Base-by-base conservation (phyloP, 495 filamentous ascomycete species). In the Stereocaulon alpinum region DNA sequence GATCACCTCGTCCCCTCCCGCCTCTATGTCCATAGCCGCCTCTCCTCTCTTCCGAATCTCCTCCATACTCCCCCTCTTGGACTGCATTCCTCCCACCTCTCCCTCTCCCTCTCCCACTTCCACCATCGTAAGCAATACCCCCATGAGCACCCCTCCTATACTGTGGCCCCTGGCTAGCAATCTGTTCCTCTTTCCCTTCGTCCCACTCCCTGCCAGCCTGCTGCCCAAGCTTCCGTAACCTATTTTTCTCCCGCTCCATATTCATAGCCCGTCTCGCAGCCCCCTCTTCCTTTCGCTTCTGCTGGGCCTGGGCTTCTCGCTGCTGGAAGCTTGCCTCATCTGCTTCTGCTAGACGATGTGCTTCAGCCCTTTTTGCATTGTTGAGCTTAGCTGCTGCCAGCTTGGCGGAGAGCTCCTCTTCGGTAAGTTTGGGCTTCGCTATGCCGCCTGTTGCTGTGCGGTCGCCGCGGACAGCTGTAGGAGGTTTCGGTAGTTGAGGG, bases 171-270 rank as follows among this genome's bases (percentile, higher is more conserved):
- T 66, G 64, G 43, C 71, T 72, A 2, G 71, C 70, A 45, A 72
- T 80, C 66, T 82, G 80, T 61, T 89, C 85, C 24, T 77, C 77
- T 68, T 91, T 91, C 62, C 84, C 80, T 17, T 77, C 76, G 73
- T 91, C 87, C 87, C 87, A 91, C 68, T 91, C 87, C 44, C 87
- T 73, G 3, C 80, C 86, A 0, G 73, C 76, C 42, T 82, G 69
- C 15, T 85, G 83, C 29, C 82, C 77, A 20, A 91, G 70, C 65
- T 91, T 91, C 56, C 87, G 72, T 66, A 80, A 74, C 40, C 86
- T 71, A 62, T 91, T 91, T 62, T 78, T 79, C 66, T 89, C 87
- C 22, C 87, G 71, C 68, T 91, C 87, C 30, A 72, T 76, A 64
- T 86, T 83, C 83, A 86, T 83, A 42, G 79, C 73, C 37, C 76